Evolutionary conservation across 371 early-diverging fungal genomes (phyloP), one percentile per base, ranked within the genome.

Genomic region (Circinella minor): DNA sequence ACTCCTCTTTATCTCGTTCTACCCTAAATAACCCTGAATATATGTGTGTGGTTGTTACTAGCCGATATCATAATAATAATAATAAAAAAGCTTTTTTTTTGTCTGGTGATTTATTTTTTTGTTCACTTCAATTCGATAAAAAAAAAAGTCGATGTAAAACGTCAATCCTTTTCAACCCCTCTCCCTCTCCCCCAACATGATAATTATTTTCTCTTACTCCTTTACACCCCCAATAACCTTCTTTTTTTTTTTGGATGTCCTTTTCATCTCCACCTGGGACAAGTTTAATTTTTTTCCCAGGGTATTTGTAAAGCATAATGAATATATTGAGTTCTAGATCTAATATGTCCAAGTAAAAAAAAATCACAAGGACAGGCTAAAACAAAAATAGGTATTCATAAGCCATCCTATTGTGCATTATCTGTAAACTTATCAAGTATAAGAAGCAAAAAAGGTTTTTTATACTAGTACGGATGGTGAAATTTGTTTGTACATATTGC

Each of bases 401-500:
- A 43, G 43, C 43, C 39, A 43, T 43, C 9, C 11, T 43, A 11
- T 43, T 43, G 15, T 51, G 51, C 51, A 51, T 51, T 17, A 51
- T 51, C 51, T 51, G 5, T 13, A n/a, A 17, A 51, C 51, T 51
- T 51, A 51, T 51, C 51, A 47, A 47, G 15, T 1, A 47, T 15
- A 1, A n/a, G 3, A 51, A 51, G 15, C 15, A 51, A 51, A 9
- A 43, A 11, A 43, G 11, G 9, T 43, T 43, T 43, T 9, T 43
- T 43, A 51, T 51, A 51, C 14, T 51, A 13, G 15, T 57, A 57
- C 57, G 57, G 27, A 57, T 57, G 57, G 57, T 57, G 57, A 57
- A 57, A 57, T 57, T 6, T 57, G 57, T 18, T 57, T 34, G 57
- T 57, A 34, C 57, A 57, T 57, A 27, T 57, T 57, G 57, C 57